Evolutionary conservation across 495 filamentous ascomycete species (phyloP).

Genomic region (Bacidia gigantensis): DNA sequence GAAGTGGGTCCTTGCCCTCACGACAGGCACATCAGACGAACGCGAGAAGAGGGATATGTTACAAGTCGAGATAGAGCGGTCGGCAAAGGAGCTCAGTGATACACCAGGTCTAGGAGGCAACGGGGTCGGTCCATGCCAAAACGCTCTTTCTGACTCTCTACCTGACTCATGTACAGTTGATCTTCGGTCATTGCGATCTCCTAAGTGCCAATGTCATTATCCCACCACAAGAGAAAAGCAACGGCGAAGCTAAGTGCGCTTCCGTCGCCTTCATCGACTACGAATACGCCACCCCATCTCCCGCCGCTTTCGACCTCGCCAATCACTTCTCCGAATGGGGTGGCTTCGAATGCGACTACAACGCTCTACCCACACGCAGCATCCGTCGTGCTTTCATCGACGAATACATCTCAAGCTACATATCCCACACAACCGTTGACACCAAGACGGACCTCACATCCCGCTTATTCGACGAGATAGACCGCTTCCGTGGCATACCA

Average conservation of each 20-base stretch:
- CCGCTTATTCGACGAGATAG: slow-evolving; percentile 61
- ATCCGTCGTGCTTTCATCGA: slow-evolving; percentile 70
- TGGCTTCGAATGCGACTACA: slow-evolving; percentile 88
- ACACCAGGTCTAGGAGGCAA: slow-evolving; percentile 56
- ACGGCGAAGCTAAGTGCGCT: slow-evolving; percentile 20
- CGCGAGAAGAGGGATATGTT: slow-evolving; percentile 48
- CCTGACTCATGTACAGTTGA: slow-evolving; percentile 38
- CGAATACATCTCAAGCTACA: slow-evolving; percentile 59
- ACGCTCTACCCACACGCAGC: slow-evolving; percentile 61
- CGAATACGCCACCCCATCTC: slow-evolving; percentile 87
- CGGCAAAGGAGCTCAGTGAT: slow-evolving; percentile 56
- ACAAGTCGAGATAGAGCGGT: slow-evolving; percentile 57
- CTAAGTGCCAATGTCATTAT: slow-evolving; percentile 92
- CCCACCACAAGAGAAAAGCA: slow-evolving; percentile 35
- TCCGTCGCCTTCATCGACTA: slow-evolving; percentile 91
- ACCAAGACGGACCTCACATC: slow-evolving; percentile 9
- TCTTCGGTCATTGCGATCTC: slow-evolving; percentile 93
- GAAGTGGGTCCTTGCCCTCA: slow-evolving; percentile 86
- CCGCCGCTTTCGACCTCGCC: slow-evolving; percentile 95
- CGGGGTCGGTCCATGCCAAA: slow-evolving; percentile 39
- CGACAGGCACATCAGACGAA: slow-evolving; percentile 53
- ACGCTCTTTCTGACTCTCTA: slow-evolving; percentile 2
- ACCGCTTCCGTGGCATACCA: slow-evolving; percentile 76
- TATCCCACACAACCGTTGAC: slow-evolving; percentile 9
- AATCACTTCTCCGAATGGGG: slow-evolving; percentile 99